Percentiles rank a stretch among this genome's conserved stretches.
phyloP scores from a whole-genome alignment of 768 basidiomycete genomes.

The Xerocomellus amylosporus region DNA sequence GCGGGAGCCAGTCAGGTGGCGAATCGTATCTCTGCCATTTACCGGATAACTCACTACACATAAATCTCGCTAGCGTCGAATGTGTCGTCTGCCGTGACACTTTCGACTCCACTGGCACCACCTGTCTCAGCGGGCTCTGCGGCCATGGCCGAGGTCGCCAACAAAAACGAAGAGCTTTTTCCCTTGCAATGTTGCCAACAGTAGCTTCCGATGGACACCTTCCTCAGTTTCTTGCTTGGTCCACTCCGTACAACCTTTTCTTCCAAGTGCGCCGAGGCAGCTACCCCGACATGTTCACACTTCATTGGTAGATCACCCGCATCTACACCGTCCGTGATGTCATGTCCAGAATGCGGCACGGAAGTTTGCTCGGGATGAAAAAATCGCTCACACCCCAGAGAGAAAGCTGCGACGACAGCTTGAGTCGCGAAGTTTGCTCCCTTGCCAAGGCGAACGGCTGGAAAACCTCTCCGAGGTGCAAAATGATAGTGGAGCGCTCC shows the following conservation, averaged over 20 bases:
- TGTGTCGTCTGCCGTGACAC: conserved; percentile 45
- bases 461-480: conserved; percentile 63
- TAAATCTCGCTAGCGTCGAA: conserved; percentile 15
- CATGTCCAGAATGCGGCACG: conserved; percentile 41
- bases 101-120: conserved; percentile 7
- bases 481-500: conserved; percentile 50
- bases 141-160: conserved; percentile 44
- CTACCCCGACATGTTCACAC: conserved; percentile 45
- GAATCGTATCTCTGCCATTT: background rate
- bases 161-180: conserved; percentile 47
- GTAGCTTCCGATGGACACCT: conserved; percentile 30
- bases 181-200: conserved; percentile 51
- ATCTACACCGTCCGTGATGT: conserved; percentile 15
- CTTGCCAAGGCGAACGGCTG: conserved; percentile 49
- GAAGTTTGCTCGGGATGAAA: conserved; percentile 51
- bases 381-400: conserved; percentile 37
- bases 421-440: conserved; percentile 39
- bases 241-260: conserved; percentile 34
- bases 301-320: conserved; percentile 47
- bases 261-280: conserved; percentile 47
- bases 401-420: conserved; percentile 42
- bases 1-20: background rate
- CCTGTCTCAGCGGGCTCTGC: conserved; percentile 40
- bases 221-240: conserved; percentile 34
- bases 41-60: background rate